Evolutionary conservation across 2,329 filamentous ascomycete genomes (phyloP).

Genomic region (Tetracladium maxilliforme): DNA sequence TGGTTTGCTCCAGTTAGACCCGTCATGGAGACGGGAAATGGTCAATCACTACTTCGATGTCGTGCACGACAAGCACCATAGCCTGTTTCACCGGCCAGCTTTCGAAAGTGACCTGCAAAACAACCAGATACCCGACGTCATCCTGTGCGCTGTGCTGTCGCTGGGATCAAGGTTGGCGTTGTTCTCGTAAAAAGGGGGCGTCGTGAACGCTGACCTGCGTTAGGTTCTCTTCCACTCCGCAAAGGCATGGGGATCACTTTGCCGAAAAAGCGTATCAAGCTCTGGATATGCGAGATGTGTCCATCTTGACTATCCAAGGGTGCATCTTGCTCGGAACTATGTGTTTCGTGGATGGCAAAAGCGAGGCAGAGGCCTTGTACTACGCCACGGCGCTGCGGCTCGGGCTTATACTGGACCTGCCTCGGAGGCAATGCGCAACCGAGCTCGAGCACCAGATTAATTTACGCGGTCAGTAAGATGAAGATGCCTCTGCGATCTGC

Average conservation of each 20-base stretch:
- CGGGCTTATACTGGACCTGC: slow-evolving; percentile 7
- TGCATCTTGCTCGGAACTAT: slow-evolving; percentile 8
- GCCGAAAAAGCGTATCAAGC: slow-evolving; percentile 4
- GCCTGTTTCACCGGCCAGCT: slow-evolving; percentile 8
- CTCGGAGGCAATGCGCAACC: slow-evolving; percentile 3
- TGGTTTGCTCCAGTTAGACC: no score
- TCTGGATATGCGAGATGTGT: slow-evolving; percentile 8
- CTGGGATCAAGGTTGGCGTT: slow-evolving; percentile 7
- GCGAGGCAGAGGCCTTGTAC: slow-evolving; percentile 7
- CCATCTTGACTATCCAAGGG: slow-evolving; percentile 8
- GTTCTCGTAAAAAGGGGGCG: no score
- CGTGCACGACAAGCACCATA: slow-evolving; percentile 10
- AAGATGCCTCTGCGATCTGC: no score
- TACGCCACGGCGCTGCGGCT: slow-evolving; percentile 9
- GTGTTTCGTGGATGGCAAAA: slow-evolving; percentile 6
- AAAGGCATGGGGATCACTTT: slow-evolving; percentile 6
- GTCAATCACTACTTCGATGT: slow-evolving; percentile 9
- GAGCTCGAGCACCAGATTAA: slow-evolving; percentile 8
- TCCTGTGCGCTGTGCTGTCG: slow-evolving; percentile 9
- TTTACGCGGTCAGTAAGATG: slow-evolving; percentile 6
- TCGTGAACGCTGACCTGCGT: slow-evolving; percentile 1
- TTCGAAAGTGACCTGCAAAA: slow-evolving; percentile 5
- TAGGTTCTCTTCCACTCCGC: slow-evolving; percentile 8
- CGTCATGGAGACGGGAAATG: no score
- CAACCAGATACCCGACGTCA: slow-evolving; percentile 4